Evolutionary conservation across 1,284 basidiomycete genomes (phyloP).

Genomic region (Apiotrichum gracile): DNA sequence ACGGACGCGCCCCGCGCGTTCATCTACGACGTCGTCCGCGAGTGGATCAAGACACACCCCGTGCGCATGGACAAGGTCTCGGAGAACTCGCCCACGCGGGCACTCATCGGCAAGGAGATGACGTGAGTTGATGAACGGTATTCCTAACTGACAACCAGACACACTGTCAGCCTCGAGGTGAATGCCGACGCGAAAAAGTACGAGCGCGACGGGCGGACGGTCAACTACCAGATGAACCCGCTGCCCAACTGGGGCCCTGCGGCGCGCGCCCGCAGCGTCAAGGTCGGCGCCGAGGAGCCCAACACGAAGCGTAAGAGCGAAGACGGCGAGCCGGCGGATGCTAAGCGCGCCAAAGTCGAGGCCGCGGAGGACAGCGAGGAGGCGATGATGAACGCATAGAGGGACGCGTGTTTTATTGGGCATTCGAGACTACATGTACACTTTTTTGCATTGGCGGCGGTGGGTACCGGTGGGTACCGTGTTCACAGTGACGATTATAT

Average conservation of each 20-base stretch:
- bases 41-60: constrained; percentile 68
- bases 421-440: background rate
- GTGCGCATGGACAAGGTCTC: constrained; percentile 75
- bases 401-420: background rate
- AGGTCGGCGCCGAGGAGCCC: constrained; percentile 4
- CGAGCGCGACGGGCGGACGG: constrained; percentile 54
- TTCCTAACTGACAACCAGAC: constrained; percentile 46
- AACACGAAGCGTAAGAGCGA: constrained; percentile 12
- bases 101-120: constrained; percentile 60
- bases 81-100: constrained; percentile 61
- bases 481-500: too few species aligned
- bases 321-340: background rate
- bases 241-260: constrained; percentile 84
- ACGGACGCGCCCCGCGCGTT: constrained; percentile 70
- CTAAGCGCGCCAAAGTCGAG: constrained; percentile 8
- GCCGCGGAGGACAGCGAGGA: constrained; percentile 13
- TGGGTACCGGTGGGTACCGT: too few species aligned
- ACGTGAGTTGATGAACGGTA: constrained; percentile 51
- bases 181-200: constrained; percentile 62
- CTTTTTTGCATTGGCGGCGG: background rate
- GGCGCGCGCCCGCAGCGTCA: constrained; percentile 20
- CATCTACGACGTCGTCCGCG: constrained; percentile 75
- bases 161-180: constrained; percentile 63
- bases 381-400: constrained; percentile 13
- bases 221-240: constrained; percentile 89